Conservation (phyloP, 2,329 filamentous ascomycete species). For the Curvularia eragrostidis region DNA sequence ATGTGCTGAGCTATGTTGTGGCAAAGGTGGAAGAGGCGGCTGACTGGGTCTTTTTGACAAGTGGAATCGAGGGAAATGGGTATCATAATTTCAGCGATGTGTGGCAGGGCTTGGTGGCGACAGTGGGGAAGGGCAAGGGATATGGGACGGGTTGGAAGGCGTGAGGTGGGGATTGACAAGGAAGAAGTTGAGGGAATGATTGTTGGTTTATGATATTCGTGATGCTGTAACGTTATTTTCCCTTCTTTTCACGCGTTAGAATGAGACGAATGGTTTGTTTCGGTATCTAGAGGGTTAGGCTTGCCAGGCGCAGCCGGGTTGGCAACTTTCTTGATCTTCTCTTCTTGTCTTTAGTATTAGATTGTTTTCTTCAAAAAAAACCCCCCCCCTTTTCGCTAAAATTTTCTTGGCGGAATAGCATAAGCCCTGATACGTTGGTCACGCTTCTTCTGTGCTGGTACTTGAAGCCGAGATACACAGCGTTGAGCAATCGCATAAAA, state of each 20-base stretch:
- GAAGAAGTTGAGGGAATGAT: neutral
- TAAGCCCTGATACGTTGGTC: neutral
- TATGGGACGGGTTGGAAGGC: neutral
- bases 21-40: constrained; percentile 40
- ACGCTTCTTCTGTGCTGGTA: neutral
- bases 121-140: constrained; percentile 18
- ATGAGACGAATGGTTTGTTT: neutral
- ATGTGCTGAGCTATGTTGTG: constrained; percentile 36
- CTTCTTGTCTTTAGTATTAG: neutral
- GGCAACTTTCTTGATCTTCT: neutral
- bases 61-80: constrained; percentile 34
- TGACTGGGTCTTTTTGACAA: constrained; percentile 41
- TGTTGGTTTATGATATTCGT: neutral
- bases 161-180: neutral
- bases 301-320: neutral
- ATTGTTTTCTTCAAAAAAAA: neutral
- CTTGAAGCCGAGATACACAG: neutral
- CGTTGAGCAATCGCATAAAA: neutral
- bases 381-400: neutral
- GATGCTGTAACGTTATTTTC: neutral
- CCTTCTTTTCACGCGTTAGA: neutral
- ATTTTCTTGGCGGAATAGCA: too few relatives aligned
- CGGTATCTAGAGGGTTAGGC: neutral
- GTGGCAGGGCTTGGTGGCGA: constrained; percentile 31
- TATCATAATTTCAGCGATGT: constrained; percentile 38